phyloP scores from a whole-genome alignment of 2,329 filamentous ascomycete species.

The Neoscytalidium dimidiatum region DNA sequence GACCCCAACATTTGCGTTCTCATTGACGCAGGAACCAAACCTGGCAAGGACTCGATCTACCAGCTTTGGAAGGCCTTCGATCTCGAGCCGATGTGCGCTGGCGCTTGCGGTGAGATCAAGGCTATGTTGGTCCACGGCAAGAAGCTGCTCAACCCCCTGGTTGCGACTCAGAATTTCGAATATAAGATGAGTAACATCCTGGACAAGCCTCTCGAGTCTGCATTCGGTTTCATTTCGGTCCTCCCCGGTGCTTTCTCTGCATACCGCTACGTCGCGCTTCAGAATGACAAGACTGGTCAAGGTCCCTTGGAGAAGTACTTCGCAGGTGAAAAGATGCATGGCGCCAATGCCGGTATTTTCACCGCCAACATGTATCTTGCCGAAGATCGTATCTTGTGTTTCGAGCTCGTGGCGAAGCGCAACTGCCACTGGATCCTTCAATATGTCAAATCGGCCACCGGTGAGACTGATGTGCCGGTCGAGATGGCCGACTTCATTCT shows the following conservation, averaged over 20 bases:
- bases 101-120: slow-evolving; percentile 98
- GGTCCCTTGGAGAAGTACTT: slow-evolving; percentile 97
- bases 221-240: slow-evolving; percentile 97
- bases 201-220: slow-evolving; percentile 94
- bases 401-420: slow-evolving; percentile 95
- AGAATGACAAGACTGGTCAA: slow-evolving; percentile 93
- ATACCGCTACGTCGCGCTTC: slow-evolving; percentile 89
- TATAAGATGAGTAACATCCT: slow-evolving; percentile 99
- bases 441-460: slow-evolving; percentile 96
- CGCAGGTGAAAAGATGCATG: slow-evolving; percentile 92
- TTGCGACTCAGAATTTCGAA: slow-evolving; percentile 97
- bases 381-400: slow-evolving; percentile 97
- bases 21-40: slow-evolving; percentile 92
- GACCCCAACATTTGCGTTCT: slow-evolving; percentile 97
- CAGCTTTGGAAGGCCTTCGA: slow-evolving; percentile 99
- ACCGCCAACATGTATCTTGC: slow-evolving; percentile 99
- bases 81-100: slow-evolving; percentile 94
- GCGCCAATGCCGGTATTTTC: slow-evolving; percentile 90
- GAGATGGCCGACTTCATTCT: slow-evolving; percentile 92
- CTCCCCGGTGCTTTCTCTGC: slow-evolving; percentile 98
- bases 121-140: slow-evolving; percentile 90
- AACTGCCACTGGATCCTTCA: slow-evolving; percentile 97
- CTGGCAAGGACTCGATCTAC: slow-evolving; percentile 92
- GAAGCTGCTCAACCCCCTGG: slow-evolving; percentile 87
- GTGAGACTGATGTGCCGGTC: slow-evolving; percentile 96